Percentiles rank a stretch among this genome's conserved stretches.
phyloP scores from a whole-genome alignment of 2,329 filamentous ascomycete species.

The Botrytis byssoidea region DNA sequence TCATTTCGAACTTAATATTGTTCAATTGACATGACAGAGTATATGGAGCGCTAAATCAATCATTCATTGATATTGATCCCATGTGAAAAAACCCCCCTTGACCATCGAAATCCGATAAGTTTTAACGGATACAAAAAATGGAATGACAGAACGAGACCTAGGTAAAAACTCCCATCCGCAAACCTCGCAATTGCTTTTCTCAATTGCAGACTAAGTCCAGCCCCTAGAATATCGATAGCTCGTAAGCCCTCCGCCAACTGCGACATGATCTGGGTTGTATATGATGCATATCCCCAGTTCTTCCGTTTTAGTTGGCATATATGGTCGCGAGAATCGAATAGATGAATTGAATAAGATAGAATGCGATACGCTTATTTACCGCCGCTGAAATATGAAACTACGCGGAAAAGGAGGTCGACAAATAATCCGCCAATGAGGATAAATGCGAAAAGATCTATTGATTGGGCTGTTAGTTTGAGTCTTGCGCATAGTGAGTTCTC shows the following conservation, averaged over 20 bases:
- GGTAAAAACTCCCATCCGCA: constrained; percentile 10
- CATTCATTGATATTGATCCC: constrained; percentile 5
- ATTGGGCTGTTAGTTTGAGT: background rate
- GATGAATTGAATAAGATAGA: background rate
- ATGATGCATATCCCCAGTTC: background rate
- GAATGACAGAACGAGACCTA: background rate
- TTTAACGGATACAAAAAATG: background rate
- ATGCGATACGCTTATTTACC: background rate
- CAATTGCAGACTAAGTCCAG: background rate
- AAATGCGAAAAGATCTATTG: constrained; percentile 6
- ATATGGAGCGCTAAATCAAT: constrained; percentile 1
- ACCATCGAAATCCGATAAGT: background rate
- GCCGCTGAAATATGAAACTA: constrained; percentile 5
- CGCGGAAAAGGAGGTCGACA: background rate
- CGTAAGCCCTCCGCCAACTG: background rate
- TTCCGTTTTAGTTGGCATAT: background rate
- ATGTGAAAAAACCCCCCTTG: background rate
- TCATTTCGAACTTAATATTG: background rate
- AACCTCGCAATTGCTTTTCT: background rate
- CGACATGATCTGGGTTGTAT: background rate
- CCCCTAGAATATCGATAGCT: constrained; percentile 8
- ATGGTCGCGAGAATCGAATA: constrained; percentile 2
- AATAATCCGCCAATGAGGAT: constrained; percentile 6
- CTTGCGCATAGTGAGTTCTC: background rate
- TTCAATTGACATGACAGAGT: background rate